A percentile compares a stretch with the other conserved stretches of the same genome.
Evolutionary conservation across 2,329 filamentous ascomycete species (phyloP).

Genomic region (Colletotrichum cereale): DNA sequence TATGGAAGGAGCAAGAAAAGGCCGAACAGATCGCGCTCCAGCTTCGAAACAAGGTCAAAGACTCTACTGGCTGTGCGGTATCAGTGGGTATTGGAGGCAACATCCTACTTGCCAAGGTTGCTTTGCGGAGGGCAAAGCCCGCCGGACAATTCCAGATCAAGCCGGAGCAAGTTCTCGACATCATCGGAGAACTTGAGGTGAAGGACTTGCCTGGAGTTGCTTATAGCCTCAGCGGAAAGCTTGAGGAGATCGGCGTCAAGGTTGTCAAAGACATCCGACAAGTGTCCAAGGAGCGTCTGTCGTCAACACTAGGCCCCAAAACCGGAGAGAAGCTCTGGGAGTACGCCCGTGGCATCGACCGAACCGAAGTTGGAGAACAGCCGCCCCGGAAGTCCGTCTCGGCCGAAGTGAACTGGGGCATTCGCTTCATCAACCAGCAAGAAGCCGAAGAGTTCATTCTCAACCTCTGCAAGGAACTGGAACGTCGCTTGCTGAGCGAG

Average conservation of each 20-base stretch:
- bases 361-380: slow-evolving; percentile 86
- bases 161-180: slow-evolving; percentile 80
- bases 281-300: slow-evolving; percentile 80
- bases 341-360: slow-evolving; percentile 90
- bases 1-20: slow-evolving; percentile 82
- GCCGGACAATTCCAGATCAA: slow-evolving; percentile 92
- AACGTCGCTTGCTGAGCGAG: slow-evolving; percentile 84
- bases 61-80: slow-evolving; percentile 84
- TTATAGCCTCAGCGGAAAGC: slow-evolving; percentile 85
- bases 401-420: slow-evolving; percentile 98
- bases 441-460: slow-evolving; percentile 93
- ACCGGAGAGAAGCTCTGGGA: slow-evolving; percentile 93
- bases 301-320: slow-evolving; percentile 84
- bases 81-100: slow-evolving; percentile 94
- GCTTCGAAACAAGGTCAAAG: slow-evolving; percentile 78
- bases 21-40: slow-evolving; percentile 77
- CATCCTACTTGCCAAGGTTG: slow-evolving; percentile 91
- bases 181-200: slow-evolving; percentile 83
- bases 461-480: slow-evolving; percentile 87
- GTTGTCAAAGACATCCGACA: slow-evolving; percentile 86
- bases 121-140: slow-evolving; percentile 91
- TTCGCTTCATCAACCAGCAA: slow-evolving; percentile 90
- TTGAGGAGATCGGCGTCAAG: slow-evolving; percentile 88
- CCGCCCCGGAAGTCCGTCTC: slow-evolving; percentile 92
- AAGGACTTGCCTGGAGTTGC: slow-evolving; percentile 93